Conservation (phyloP, 257 asterid genomes). For the Capsicum chinense region DNA sequence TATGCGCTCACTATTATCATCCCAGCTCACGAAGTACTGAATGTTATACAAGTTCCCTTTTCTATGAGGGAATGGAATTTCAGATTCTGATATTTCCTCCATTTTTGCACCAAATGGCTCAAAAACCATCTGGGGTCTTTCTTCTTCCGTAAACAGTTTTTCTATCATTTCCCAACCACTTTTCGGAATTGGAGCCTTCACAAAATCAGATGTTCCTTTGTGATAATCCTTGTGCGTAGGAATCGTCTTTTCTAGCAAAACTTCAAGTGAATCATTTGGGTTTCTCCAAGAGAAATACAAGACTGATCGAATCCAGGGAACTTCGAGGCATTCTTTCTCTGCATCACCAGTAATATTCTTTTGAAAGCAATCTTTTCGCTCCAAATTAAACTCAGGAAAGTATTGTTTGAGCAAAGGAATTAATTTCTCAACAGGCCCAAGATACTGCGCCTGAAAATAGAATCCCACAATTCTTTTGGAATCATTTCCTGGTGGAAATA, state of each 20-base stretch:
- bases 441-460: conserved; percentile 16
- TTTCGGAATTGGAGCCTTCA: neutral
- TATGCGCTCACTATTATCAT: neutral
- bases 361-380: neutral
- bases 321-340: conserved; percentile 20
- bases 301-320: conserved; percentile 10
- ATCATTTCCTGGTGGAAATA: neutral
- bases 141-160: conserved; percentile 6
- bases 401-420: neutral
- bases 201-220: conserved; percentile 29
- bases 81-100: neutral
- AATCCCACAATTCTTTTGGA: neutral
- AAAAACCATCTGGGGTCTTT: neutral
- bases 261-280: conserved; percentile 3
- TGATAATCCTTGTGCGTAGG: neutral
- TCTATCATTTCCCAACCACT: conserved; percentile 18
- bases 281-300: conserved; percentile 12
- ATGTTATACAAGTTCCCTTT: neutral
- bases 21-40: neutral
- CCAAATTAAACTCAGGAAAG: conserved; percentile 23
- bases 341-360: neutral
- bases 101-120: neutral
- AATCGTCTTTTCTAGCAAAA: neutral
- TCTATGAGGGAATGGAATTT: conserved; percentile 12
- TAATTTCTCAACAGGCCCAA: conserved; percentile 4